Base-by-base conservation (phyloP, 2,329 filamentous ascomycete genomes). In the Ploettnerulaceae sp. region DNA sequence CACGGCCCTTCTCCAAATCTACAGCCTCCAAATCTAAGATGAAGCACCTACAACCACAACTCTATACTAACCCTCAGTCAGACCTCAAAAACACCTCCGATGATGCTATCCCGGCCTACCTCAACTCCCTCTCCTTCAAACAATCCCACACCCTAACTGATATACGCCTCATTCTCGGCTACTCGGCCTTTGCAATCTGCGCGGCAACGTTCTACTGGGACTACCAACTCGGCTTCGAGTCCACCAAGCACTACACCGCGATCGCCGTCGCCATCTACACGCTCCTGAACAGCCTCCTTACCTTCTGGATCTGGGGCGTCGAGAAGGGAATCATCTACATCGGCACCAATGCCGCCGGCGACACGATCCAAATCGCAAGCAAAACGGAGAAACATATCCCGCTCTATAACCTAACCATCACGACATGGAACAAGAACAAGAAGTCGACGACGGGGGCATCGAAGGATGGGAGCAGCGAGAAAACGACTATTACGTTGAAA, bases 71-170 rank as follows among this genome's bases (percentile, higher is more conserved):
- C 33, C 21, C 17, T n/a, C 1, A 9, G 9, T 20, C 64, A 95
- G 93, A 97, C 66, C 84, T 98, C 55, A 97, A 97, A 70, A 95
- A 93, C 71, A 94, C 90, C 29, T 89, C 87, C 57, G 93, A 98
- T 71, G 93, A 98, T 70, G 89, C 90, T 47, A 83, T 98, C 50
- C 82, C 86, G 49, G 89, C 93, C 70, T 97, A 97, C 72, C 82
- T 98, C 54, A 91, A 88, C 69, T 86, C 82, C 24, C 81, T 97
- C 65, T 82, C 76, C 57, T 96, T 96, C 74, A 77, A 72, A 53
- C 89, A 95, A 69, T 82, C 86, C 54, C 84, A 97, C 70, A 76
- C 69, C 48, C 81, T 93, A 37, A 81, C 82, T 60, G 90, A 97
- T 62, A 78, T 94, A 37, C 87, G 89, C 44, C 81, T 98, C 35